A percentile compares a stretch with the other conserved stretches of the same genome.
These are phyloP conservation scores for Galerina sulciceps DNA, from an alignment of 768 basidiomycete genomes.

Conservation along the genomic window DNA sequence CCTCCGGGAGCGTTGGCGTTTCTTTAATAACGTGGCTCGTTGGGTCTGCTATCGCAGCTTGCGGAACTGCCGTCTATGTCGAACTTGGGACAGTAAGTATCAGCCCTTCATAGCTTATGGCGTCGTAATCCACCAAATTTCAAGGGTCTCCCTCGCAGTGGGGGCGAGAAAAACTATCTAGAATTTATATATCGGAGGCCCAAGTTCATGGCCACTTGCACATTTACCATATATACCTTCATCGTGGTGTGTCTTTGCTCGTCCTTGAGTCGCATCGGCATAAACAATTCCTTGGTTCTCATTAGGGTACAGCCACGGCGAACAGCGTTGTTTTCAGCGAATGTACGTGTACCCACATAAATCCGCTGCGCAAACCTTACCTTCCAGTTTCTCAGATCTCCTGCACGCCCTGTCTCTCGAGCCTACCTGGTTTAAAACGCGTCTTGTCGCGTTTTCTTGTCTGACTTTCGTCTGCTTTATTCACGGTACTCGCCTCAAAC, in stretches of 20 bases:
- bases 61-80: conserved; percentile 74
- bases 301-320: conserved; percentile 62
- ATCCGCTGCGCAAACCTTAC: not conserved
- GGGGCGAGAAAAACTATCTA: conserved; percentile 79
- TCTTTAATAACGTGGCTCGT: conserved; percentile 73
- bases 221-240: conserved; percentile 59
- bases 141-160: conserved; percentile 70
- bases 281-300: not conserved
- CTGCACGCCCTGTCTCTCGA: conserved; percentile 55
- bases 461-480: conserved; percentile 59
- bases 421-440: conserved; percentile 50
- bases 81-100: conserved; percentile 70
- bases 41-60: conserved; percentile 64
- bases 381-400: conserved; percentile 47
- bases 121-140: not conserved
- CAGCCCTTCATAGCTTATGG: not conserved
- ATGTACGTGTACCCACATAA: conserved; percentile 46
- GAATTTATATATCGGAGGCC: conserved; percentile 72
- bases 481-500: conserved; percentile 56
- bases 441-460: conserved; percentile 57
- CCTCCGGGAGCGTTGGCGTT: conserved; percentile 73
- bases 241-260: conserved; percentile 49
- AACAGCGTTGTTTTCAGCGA: conserved; percentile 73
- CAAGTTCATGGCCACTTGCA: conserved; percentile 62
- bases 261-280: not conserved